Conservation (phyloP, 352 stramenopile species). For the Globisporangium heterothallicum region DNA sequence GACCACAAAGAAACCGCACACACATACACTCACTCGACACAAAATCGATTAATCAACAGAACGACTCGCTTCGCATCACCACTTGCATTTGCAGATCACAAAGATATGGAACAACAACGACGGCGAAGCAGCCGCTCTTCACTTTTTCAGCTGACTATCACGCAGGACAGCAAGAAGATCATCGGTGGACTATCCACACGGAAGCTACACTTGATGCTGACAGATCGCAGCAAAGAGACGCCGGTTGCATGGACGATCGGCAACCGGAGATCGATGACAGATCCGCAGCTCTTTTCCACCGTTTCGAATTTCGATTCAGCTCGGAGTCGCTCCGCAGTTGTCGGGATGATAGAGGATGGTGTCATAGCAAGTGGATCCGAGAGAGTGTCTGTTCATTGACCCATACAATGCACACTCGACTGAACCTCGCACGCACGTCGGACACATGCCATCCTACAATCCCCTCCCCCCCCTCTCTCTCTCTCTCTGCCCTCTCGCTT, state of each 20-base stretch:
- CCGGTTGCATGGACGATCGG: neutral
- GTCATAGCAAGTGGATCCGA: neutral
- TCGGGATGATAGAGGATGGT: neutral
- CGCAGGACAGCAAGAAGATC: neutral
- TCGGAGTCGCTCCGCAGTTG: neutral
- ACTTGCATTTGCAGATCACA: slow-evolving; percentile 5
- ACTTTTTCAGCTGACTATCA: neutral
- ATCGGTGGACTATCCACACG: neutral
- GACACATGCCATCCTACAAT: neutral
- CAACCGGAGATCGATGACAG: neutral
- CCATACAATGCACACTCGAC: too few relatives aligned
- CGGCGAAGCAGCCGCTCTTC: neutral
- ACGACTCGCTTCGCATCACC: slow-evolving; percentile 7
- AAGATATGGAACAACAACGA: slow-evolving; percentile 1
- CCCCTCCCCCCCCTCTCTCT: neutral
- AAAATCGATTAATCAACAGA: slow-evolving; percentile 6
- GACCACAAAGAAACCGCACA: neutral
- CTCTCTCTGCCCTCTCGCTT: neutral
- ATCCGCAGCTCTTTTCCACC: neutral
- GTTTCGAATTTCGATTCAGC: slow-evolving; percentile 10
- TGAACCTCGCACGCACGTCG: neutral
- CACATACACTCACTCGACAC: neutral
- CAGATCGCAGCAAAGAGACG: neutral
- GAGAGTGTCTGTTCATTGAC: neutral
- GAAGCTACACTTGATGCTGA: neutral